Evolutionary conservation across 805 yeast genomes (phyloP).

Genomic region (Alloascoidea africana): DNA sequence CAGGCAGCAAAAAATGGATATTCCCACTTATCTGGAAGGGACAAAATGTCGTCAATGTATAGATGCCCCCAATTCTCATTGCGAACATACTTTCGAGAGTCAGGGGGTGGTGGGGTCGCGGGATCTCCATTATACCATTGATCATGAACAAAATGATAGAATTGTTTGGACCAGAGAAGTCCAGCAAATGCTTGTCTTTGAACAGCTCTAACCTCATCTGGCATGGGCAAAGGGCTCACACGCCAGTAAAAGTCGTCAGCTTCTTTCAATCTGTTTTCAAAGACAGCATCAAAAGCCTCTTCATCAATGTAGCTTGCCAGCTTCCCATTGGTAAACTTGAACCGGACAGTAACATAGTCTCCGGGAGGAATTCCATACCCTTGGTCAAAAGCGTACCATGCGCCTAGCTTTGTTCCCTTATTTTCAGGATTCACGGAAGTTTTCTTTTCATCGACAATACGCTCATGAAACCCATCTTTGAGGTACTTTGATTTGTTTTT

Average conservation of each 20-base stretch:
- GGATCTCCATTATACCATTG: conserved; percentile 88
- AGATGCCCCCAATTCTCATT: conserved; percentile 82
- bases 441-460: conserved; percentile 43
- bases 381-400: conserved; percentile 67
- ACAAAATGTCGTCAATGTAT: conserved; percentile 74
- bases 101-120: conserved; percentile 49
- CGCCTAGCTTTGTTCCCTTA: conserved; percentile 73
- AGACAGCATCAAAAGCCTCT: conserved; percentile 51
- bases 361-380: conserved; percentile 74
- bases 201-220: conserved; percentile 63
- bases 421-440: conserved; percentile 55
- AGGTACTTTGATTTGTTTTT: conserved; percentile 44
- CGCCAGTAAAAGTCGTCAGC: conserved; percentile 91
- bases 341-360: conserved; percentile 74
- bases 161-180: conserved; percentile 85
- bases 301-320: conserved; percentile 41
- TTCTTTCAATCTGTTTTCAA: conserved; percentile 63
- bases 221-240: conserved; percentile 70
- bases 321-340: conserved; percentile 39
- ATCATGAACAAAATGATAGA: conserved; percentile 70
- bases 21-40: conserved; percentile 93
- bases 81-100: conserved; percentile 73
- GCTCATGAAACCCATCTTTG: conserved; percentile 89
- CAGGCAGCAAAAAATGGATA: conserved; percentile 94
- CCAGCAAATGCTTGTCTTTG: conserved; percentile 95